A percentile compares a stretch with the other conserved stretches of the same genome.
phyloP scores from a whole-genome alignment of 768 basidiomycete genomes.

The Mycena vitilis region DNA sequence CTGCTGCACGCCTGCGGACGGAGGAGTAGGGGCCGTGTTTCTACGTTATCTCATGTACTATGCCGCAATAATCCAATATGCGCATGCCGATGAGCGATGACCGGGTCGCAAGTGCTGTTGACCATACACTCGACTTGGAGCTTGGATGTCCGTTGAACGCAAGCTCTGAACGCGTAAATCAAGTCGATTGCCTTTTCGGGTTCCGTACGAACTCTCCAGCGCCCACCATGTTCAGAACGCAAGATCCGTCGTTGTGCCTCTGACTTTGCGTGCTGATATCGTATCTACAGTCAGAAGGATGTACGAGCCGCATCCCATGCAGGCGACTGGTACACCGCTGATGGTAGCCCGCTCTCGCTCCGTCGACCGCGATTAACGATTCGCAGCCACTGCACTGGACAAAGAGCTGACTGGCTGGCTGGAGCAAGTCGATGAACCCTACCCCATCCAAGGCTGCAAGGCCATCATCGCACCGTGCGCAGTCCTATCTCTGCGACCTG shows the following conservation, averaged over 20 bases:
- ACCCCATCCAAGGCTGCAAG: slow-evolving; percentile 75
- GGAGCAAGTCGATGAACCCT: slow-evolving; percentile 62
- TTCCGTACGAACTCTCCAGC: neutral
- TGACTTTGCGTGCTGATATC: neutral
- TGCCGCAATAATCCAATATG: slow-evolving; percentile 31
- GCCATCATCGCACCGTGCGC: slow-evolving; percentile 97
- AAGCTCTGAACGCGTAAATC: too few species aligned
- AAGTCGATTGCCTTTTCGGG: neutral
- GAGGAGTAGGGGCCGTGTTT: slow-evolving; percentile 77
- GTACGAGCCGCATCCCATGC: slow-evolving; percentile 82
- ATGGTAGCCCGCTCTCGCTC: slow-evolving; percentile 57
- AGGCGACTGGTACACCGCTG: slow-evolving; percentile 87
- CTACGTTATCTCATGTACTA: slow-evolving; percentile 39
- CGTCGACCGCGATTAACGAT: slow-evolving; percentile 28
- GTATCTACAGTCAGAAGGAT: slow-evolving; percentile 23
- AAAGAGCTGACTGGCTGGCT: slow-evolving; percentile 76
- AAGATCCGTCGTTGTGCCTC: slow-evolving; percentile 1
- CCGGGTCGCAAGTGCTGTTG: neutral
- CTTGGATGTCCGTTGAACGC: too few species aligned
- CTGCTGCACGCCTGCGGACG: slow-evolving; percentile 91
- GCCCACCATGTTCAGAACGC: slow-evolving; percentile 21
- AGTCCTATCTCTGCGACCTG: slow-evolving; percentile 2
- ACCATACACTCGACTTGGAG: too few species aligned
- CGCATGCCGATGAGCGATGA: slow-evolving; percentile 24
- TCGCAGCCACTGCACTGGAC: slow-evolving; percentile 55